Base-by-base conservation (phyloP, 257 asterid species). In the Gentiana macrophylla region DNA sequence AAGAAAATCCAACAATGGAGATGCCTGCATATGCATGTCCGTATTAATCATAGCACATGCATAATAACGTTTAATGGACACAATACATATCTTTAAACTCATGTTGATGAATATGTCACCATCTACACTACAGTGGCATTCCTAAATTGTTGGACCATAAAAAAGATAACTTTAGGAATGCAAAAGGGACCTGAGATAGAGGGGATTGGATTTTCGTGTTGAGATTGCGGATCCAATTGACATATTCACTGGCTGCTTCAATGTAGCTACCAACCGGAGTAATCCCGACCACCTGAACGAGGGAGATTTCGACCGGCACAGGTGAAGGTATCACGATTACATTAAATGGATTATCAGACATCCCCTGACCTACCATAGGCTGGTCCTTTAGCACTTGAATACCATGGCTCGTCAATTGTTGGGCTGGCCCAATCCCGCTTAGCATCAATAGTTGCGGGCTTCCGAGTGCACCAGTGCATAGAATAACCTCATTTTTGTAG, bases 321-420 rank as follows among this genome's bases (percentile, higher is more conserved):
- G 74, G 77, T 2, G 81, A 71, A 32, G 95, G 94, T 12, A 89
- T 37, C n/a, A 84, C 4, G 12, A 86, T 43, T 2, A 74, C 76
- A 53, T 82, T 90, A 81, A 75, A 69, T 33, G 98, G 96, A 52
- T 90, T 90, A 59, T 90, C 98, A 0, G 89, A 59, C 86, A 90
- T 79, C 33, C 81, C 91, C 35, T 75, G 82, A 15, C 98, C 96
- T 62, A 90, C 94, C 76, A 67, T 59, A 5, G 83, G 80, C 13
- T 82, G 84, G 55, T 77, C 60, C 32, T 72, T 12, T 1, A 77
- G 3, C 4, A 70, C 59, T 35, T 50, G 9, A 8, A 77, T 73
- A 1, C 56, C 54, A 36, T 73, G 77, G 49, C 60, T 55, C 11
- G 1, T 50, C 2, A 77, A 35, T 8, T 73, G 70, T 4, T 62